Base-by-base conservation (phyloP, 208 protist genomes). In the Phytomonas sp. region DNA sequence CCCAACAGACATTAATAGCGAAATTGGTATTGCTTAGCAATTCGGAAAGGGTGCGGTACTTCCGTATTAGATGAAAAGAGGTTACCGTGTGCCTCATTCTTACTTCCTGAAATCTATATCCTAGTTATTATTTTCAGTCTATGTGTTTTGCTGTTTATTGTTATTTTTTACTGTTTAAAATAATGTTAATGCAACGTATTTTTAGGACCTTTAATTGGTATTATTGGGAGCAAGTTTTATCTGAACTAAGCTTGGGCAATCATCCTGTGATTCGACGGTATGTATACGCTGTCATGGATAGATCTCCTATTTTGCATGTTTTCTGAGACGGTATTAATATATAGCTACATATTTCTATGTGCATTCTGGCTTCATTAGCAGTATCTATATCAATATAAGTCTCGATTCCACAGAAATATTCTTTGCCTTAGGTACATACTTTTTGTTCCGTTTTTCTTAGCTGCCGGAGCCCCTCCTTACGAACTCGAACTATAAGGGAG, bases 1-100 rank as follows among this genome's bases (percentile, higher is more conserved):
- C 84, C 85, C 3, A 86, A 61, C 36, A 62, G 40, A 71, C 65
- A 62, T n/a, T 67, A 51, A 34, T 67, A 66, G 60, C 28, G 28
- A 40, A 9, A 64, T 32, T 17, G 3, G 2, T 68, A 32, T 43
- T 56, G 5, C 23, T 56, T 26, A 23, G 26, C 6, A 26, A 56
- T 56, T 56, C 0, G 23, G 17, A 51, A 51, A 56, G 23, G 46
- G 20, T 56, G 5, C 20, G 46, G 46, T 56, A 56, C 6, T 56
- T 56, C 46, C 9, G 46, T 56, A 26, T 56, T 26, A 23, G 20
- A 56, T 56, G 23, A 56, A 56, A 56, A 8, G 23, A 26, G 46
- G 20, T 26, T 56, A 26, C 11, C 13, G 23, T 26, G 23, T 56
- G 46, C 23, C 5, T 23, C 6, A 56, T 26, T 26, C 46, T 26